Conservation (phyloP, 805 yeast species). For the Myxozyma monticola region DNA sequence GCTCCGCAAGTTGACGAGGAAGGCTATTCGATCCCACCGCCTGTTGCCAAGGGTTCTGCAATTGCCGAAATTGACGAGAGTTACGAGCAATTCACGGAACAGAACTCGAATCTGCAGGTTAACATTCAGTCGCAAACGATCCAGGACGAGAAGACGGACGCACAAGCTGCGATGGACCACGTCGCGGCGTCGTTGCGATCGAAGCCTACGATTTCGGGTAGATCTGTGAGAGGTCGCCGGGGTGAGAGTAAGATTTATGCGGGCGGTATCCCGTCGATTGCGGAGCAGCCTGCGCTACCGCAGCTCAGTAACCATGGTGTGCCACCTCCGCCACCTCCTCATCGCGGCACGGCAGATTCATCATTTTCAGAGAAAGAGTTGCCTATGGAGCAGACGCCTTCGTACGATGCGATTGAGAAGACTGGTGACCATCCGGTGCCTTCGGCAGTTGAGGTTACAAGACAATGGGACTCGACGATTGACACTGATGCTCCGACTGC, state of each 20-base stretch:
- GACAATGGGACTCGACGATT: too few species aligned
- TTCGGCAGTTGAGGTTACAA: too few species aligned
- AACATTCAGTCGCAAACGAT: slow-evolving; percentile 33
- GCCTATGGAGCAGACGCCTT: too few species aligned
- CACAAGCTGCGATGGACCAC: slow-evolving; percentile 36
- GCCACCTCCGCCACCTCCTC: slow-evolving; percentile 26
- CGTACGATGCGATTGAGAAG: too few species aligned
- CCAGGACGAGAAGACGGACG: slow-evolving; percentile 34
- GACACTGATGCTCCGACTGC: too few species aligned
- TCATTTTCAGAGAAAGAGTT: too few species aligned
- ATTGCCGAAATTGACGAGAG: slow-evolving; percentile 14
- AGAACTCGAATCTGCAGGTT: slow-evolving; percentile 24
- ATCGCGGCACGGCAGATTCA: not conserved
- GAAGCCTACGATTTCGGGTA: slow-evolving; percentile 35
- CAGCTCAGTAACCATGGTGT: slow-evolving; percentile 10
- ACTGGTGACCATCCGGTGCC: too few species aligned
- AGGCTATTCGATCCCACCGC: slow-evolving; percentile 31
- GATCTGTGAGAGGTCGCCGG: slow-evolving; percentile 34
- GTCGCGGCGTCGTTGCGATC: slow-evolving; percentile 38
- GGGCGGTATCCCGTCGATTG: slow-evolving; percentile 4
- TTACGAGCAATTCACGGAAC: not conserved
- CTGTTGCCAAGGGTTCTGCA: slow-evolving; percentile 28
- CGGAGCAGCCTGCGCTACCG: slow-evolving; percentile 2
- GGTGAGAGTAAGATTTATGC: slow-evolving; percentile 38
- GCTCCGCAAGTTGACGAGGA: slow-evolving; percentile 21